Evolutionary conservation across 768 basidiomycete species (phyloP).

Genomic region (Trametes villosa): DNA sequence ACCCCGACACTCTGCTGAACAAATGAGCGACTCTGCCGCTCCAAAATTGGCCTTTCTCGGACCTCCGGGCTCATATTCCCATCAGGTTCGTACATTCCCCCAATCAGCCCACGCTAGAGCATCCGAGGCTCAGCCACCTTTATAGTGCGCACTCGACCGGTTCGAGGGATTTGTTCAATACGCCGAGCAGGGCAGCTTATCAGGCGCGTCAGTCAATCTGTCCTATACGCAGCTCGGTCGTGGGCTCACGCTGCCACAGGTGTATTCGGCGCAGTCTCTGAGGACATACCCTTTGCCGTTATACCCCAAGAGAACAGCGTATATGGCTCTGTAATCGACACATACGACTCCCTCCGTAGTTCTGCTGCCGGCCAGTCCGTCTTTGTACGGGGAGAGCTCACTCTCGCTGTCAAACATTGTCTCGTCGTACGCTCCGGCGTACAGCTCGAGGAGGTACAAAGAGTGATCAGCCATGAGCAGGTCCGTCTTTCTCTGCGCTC

Average conservation of each 20-base stretch:
- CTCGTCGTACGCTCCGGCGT: slow-evolving; percentile 66
- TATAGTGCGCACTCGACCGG: slow-evolving; percentile 50
- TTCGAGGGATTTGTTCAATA: slow-evolving; percentile 54
- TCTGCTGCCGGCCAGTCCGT: slow-evolving; percentile 42
- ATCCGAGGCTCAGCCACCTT: not conserved
- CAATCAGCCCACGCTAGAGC: not conserved
- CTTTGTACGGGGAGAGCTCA: slow-evolving; percentile 64
- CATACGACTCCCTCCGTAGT: slow-evolving; percentile 66
- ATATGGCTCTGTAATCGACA: slow-evolving; percentile 74
- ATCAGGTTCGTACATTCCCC: not conserved
- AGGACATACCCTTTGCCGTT: slow-evolving; percentile 55
- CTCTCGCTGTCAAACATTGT: slow-evolving; percentile 68
- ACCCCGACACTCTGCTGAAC: too few relatives aligned
- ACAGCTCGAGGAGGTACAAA: slow-evolving; percentile 54
- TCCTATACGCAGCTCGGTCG: not conserved
- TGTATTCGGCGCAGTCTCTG: slow-evolving; percentile 57
- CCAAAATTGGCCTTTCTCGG: slow-evolving; percentile 59
- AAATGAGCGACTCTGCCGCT: not conserved
- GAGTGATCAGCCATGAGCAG: slow-evolving; percentile 81
- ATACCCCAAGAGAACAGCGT: slow-evolving; percentile 83
- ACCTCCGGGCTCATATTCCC: slow-evolving; percentile 64
- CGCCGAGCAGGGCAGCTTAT: slow-evolving; percentile 43
- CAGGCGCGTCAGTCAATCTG: slow-evolving; percentile 27
- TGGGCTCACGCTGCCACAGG: slow-evolving; percentile 45
- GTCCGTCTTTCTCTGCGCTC: slow-evolving; percentile 40